phyloP scores from a whole-genome alignment of 371 early-diverging fungal genomes.

The Mucor irregularis region DNA sequence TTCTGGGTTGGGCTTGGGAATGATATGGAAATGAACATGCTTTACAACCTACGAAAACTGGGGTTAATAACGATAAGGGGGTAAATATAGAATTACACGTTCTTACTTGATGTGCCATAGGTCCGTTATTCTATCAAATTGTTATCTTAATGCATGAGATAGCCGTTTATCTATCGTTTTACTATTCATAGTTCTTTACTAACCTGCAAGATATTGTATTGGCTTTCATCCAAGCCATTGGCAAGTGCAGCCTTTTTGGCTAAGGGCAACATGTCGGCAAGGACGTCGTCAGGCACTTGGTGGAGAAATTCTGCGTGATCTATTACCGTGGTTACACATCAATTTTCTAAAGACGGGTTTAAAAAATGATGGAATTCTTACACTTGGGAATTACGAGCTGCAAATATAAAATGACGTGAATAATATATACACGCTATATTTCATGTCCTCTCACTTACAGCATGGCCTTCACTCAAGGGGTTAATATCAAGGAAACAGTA shows the following conservation, averaged over 20 bases:
- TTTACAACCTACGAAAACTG: conserved; percentile 63
- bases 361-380: conserved; percentile 28
- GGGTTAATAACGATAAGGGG: conserved; percentile 80
- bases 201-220: conserved; percentile 92
- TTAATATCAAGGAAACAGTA: conserved; percentile 77
- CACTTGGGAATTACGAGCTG: conserved; percentile 88
- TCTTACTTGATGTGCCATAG: conserved; percentile 47
- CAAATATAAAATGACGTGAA: neutral
- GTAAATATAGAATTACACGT: too few relatives aligned
- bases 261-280: conserved; percentile 86
- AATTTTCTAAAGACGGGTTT: neutral
- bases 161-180: too few relatives aligned
- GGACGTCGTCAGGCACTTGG: conserved; percentile 83
- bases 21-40: conserved; percentile 91
- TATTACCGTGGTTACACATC: conserved; percentile 35
- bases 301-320: conserved; percentile 90
- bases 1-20: conserved; percentile 73
- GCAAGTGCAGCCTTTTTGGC: conserved; percentile 87
- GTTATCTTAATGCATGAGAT: too few relatives aligned
- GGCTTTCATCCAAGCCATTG: conserved; percentile 52
- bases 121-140: conserved; percentile 89
- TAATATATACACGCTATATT: too few relatives aligned
- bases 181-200: too few relatives aligned
- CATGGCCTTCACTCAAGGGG: conserved; percentile 80
- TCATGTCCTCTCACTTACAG: conserved; percentile 50